phyloP scores from a whole-genome alignment of 305 asterid species.

The Fraxinus latifolia region DNA sequence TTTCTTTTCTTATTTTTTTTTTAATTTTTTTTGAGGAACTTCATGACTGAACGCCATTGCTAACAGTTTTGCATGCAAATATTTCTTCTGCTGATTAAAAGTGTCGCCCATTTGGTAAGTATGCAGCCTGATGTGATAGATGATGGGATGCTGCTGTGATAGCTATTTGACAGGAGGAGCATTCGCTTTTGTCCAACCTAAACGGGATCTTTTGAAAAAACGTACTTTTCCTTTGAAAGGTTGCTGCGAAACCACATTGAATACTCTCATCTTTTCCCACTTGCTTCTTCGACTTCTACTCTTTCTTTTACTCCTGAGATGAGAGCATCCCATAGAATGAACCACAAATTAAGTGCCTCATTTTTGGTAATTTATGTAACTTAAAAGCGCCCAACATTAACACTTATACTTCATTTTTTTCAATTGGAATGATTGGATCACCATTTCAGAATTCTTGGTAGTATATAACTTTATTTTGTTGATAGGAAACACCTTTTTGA shows the following conservation, averaged over 20 bases:
- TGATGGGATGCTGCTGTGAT: not conserved
- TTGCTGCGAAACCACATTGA: not conserved
- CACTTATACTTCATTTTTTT: not conserved
- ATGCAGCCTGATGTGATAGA: not conserved
- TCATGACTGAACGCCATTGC: constrained; percentile 14
- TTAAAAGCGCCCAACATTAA: not conserved
- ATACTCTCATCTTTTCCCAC: not conserved
- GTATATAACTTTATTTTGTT: not conserved
- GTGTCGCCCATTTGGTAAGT: not conserved
- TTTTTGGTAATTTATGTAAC: not conserved
- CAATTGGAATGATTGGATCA: not conserved
- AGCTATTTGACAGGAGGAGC: not conserved
- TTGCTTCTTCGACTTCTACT: not conserved
- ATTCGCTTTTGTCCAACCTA: not conserved
- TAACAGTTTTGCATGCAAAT: not conserved
- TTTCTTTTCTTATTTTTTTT: not conserved
- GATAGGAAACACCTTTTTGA: not conserved
- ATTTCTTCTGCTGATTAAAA: not conserved
- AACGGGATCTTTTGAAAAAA: not conserved
- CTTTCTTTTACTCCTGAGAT: not conserved
- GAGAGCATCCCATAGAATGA: not conserved
- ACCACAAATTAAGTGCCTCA: not conserved
- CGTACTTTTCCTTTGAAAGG: not conserved
- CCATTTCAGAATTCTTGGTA: not conserved
- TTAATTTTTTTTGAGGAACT: not conserved